Percentiles rank a stretch among this genome's conserved stretches.
Conservation (phyloP, 2,329 filamentous ascomycete genomes). For the Ceratocystis eucalypticola region DNA sequence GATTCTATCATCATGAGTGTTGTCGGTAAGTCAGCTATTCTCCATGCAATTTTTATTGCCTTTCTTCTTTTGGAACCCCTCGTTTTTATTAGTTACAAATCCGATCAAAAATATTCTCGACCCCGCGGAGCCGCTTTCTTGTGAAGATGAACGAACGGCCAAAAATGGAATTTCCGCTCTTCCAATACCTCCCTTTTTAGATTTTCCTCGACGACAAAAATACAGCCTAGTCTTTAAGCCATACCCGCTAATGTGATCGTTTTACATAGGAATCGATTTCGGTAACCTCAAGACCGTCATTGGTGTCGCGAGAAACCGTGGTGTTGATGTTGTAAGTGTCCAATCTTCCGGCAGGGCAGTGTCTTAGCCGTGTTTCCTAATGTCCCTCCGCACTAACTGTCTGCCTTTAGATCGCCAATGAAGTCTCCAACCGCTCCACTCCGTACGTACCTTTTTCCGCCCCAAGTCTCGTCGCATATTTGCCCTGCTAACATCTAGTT, state of each 20-base stretch:
- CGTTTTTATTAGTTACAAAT: conserved; percentile 7
- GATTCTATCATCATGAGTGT: conserved; percentile 19
- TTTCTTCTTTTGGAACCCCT: conserved; percentile 6
- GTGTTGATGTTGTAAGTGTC: conserved; percentile 89
- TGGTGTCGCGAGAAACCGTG: conserved; percentile 93
- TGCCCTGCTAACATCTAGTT: conserved; percentile 12
- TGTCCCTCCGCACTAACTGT: neutral
- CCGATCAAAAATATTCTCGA: conserved; percentile 11
- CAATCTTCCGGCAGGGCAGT: conserved; percentile 9
- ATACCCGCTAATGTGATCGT: neutral
- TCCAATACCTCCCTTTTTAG: no score
- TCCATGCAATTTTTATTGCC: neutral
- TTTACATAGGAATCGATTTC: conserved; percentile 64
- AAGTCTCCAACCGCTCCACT: conserved; percentile 95
- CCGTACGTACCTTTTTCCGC: conserved; percentile 54
- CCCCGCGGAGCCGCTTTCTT: conserved; percentile 7
- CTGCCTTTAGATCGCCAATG: conserved; percentile 75
- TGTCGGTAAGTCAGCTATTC: conserved; percentile 14
- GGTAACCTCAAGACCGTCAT: conserved; percentile 94
- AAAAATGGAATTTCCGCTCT: neutral
- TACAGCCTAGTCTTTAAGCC: neutral
- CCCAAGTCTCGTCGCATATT: conserved; percentile 14
- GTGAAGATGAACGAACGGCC: neutral
- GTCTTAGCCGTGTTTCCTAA: neutral
- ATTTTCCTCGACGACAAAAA: no score